These are phyloP conservation scores for Ogataea hybrid DNA, from an alignment of 1,139 yeast species.

Conservation along the genomic window DNA sequence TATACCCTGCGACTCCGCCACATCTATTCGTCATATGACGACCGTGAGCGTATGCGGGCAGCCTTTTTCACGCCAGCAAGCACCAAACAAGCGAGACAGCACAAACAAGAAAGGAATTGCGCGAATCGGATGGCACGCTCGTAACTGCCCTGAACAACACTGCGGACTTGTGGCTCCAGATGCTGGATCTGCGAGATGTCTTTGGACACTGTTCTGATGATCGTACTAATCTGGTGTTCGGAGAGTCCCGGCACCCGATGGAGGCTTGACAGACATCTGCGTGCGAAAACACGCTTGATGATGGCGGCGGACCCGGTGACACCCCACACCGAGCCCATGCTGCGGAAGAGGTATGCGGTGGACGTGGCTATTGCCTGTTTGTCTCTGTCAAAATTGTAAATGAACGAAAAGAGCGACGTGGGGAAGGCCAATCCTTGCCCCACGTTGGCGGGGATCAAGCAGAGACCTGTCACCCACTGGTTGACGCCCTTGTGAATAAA, in stretches of 20 bases:
- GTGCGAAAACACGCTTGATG: constrained; percentile 18
- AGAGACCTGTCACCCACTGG: constrained; percentile 30
- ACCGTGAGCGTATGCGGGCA: constrained; percentile 1
- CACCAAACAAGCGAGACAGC: constrained; percentile 4
- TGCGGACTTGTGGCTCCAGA: constrained; percentile 7
- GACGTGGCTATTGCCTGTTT: constrained; percentile 37
- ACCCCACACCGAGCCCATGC: constrained; percentile 42
- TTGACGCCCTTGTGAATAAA: constrained; percentile 29
- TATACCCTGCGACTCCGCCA: not conserved
- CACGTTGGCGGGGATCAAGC: constrained; percentile 38
- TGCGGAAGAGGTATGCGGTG: constrained; percentile 38
- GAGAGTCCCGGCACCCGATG: constrained; percentile 7
- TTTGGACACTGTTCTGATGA: constrained; percentile 11
- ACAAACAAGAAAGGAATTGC: constrained; percentile 9
- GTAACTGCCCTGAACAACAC: constrained; percentile 6
- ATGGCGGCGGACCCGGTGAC: constrained; percentile 38
- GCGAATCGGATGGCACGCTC: constrained; percentile 11
- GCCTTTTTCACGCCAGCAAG: not conserved
- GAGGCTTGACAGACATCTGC: not conserved
- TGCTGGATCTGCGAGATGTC: constrained; percentile 9
- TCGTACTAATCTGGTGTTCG: constrained; percentile 2
- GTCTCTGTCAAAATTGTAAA: constrained; percentile 35
- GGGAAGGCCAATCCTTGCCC: constrained; percentile 44
- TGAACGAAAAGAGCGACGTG: constrained; percentile 38
- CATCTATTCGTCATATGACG: not conserved